phyloP scores from a whole-genome alignment of 805 yeast species.

The Lipomyces starkeyi region DNA sequence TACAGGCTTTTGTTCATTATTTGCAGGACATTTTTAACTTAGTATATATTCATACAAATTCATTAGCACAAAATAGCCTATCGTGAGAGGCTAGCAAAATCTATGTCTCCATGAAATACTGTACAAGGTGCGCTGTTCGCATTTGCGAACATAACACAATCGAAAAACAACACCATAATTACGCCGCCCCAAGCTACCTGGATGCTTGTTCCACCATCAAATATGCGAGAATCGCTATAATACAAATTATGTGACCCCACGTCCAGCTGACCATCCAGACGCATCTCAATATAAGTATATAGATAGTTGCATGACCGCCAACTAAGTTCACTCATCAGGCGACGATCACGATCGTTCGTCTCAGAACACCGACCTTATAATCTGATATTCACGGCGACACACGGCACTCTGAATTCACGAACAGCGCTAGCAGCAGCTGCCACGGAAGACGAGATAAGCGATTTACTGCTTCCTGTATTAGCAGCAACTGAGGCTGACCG shows the following conservation, averaged over 20 bases:
- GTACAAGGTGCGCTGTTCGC: not conserved
- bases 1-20: not conserved
- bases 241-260: not conserved
- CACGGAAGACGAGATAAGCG: not conserved
- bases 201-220: not conserved
- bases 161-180: not conserved
- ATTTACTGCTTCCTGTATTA: constrained; percentile 7
- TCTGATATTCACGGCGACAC: constrained; percentile 28
- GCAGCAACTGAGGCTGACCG: constrained; percentile 7
- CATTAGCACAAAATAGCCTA: not conserved
- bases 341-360: not conserved
- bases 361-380: constrained; percentile 6
- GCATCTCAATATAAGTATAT: not conserved
- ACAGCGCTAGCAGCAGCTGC: constrained; percentile 4
- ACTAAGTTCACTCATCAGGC: not conserved
- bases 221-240: not conserved
- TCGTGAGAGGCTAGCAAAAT: not conserved
- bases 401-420: constrained; percentile 30
- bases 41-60: not conserved
- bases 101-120: not conserved
- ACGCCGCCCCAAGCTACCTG: not conserved
- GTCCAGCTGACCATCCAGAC: not conserved
- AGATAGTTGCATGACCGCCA: not conserved
- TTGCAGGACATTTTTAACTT: not conserved
- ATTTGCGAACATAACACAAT: not conserved